Evolutionary conservation across 805 yeast species (phyloP), one percentile per base, ranked within the genome.

Genomic region (Metschnikowia colocasiae): DNA sequence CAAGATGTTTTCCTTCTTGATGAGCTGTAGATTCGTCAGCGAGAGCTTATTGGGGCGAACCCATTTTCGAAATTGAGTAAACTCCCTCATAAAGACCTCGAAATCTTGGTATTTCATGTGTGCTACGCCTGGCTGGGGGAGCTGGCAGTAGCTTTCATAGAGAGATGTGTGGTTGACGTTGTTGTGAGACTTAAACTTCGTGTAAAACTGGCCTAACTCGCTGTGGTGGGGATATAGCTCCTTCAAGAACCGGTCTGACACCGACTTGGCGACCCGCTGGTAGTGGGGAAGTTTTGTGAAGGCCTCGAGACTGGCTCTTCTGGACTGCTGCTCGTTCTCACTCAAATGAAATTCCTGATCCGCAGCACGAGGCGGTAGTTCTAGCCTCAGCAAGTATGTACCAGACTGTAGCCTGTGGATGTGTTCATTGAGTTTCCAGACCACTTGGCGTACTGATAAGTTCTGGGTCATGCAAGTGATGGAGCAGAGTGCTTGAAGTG

Each of bases 31-130:
- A 18, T 44, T 51, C 13, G 57, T 43, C 6, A 43, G 43, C 2
- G 59, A 52, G 4, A 61, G 50, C 3, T 53, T 45, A 23, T 58
- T 60, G 7, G 73, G 69, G 43, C 57, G 54, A 34, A 58, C 52
- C 46, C 65, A 67, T 33, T 59, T 55, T 15, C 68, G 52, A 22
- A 54, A 55, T 3, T 49, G 32, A 20, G 63, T 48, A 34, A 69
- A 59, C 35, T 49, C 52, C 5, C 42, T 43, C 37, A 71, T 49
- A 29, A 72, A 64, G 5, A 51, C 56, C 43, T 66, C 63, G 18
- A 70, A 56, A 37, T 65, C 65, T 1, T 53, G 37, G 16, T 62
- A 59, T 12, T 48, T 51, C 39, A 71, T 47, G 35, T 62, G 60
- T 6, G 49, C 54, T 26, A 59, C 62, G 8, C 54, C 58, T 6